Conservation (phyloP, 768 basidiomycete species). For the Cystofilobasidium bisporidii region DNA sequence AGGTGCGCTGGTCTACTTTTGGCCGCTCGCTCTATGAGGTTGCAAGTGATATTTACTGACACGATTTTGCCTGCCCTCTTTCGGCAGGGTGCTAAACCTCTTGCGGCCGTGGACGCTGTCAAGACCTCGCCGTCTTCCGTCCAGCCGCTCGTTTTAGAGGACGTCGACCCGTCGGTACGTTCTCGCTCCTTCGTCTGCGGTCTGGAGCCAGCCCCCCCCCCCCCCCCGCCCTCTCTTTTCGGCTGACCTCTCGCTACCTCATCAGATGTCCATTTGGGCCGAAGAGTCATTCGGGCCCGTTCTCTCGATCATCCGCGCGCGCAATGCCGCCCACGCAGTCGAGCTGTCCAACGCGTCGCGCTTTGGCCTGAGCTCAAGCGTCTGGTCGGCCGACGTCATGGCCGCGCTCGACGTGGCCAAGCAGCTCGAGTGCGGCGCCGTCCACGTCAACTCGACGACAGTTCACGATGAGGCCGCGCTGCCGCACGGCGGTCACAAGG, state of each 20-base stretch:
- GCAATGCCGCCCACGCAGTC: slow-evolving; percentile 46
- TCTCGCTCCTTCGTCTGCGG: background rate
- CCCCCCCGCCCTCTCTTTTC: too few species aligned
- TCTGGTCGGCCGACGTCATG: slow-evolving; percentile 45
- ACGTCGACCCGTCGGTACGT: slow-evolving; percentile 24
- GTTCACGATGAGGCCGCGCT: slow-evolving; percentile 23
- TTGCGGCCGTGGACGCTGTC: background rate
- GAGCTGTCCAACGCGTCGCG: slow-evolving; percentile 50
- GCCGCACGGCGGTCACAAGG: slow-evolving; percentile 26
- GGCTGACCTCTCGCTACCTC: too few species aligned
- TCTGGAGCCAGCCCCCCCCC: too few species aligned
- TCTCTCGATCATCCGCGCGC: slow-evolving; percentile 41
- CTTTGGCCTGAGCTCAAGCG: slow-evolving; percentile 48
- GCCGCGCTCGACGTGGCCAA: slow-evolving; percentile 2
- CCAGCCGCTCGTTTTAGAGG: slow-evolving; percentile 23
- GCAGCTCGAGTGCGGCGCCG: slow-evolving; percentile 12
- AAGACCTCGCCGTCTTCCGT: background rate
- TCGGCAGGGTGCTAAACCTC: background rate
- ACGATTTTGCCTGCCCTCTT: too few species aligned
- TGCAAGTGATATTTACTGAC: too few species aligned
- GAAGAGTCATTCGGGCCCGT: slow-evolving; percentile 57
- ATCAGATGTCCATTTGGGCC: slow-evolving; percentile 24
- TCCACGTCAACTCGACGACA: slow-evolving; percentile 25
- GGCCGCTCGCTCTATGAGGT: background rate
- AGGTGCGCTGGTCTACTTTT: slow-evolving; percentile 9